These are phyloP conservation scores for Lavandula angustifolia DNA, from an alignment of 257 asterid genomes.

Conservation along the genomic window DNA sequence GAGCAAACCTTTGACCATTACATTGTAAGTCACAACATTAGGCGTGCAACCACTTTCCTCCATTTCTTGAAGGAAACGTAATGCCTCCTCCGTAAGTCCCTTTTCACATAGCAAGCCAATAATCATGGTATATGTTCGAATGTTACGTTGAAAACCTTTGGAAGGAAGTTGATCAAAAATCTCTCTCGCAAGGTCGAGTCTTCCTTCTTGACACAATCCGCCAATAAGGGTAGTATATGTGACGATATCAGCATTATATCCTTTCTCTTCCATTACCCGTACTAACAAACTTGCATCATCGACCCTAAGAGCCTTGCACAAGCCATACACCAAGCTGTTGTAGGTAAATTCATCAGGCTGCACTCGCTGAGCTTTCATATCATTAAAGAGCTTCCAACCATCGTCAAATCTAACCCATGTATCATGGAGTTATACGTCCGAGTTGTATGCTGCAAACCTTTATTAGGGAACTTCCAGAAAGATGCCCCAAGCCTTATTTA, in stretches of 20 bases:
- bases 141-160: conserved; percentile 23
- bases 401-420: conserved; percentile 10
- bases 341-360: not conserved
- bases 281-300: conserved; percentile 20
- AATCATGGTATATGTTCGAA: not conserved
- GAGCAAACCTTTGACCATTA: not conserved
- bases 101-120: conserved; percentile 3
- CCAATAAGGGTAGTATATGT: too few species aligned
- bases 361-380: too few species aligned
- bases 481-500: conserved; percentile 11
- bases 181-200: conserved; percentile 13
- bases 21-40: not conserved
- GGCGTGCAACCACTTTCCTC: not conserved
- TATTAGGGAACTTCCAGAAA: conserved; percentile 1
- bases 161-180: too few species aligned
- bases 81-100: not conserved
- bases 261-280: conserved; percentile 11
- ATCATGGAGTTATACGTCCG: conserved; percentile 6
- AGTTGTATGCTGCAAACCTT: conserved; percentile 10
- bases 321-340: conserved; percentile 11
- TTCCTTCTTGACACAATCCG: conserved; percentile 24
- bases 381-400: conserved; percentile 20
- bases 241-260: too few species aligned
- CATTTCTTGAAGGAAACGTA: too few species aligned
- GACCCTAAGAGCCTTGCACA: conserved; percentile 15